phyloP scores from a whole-genome alignment of 352 stramenopile species.

The Globisporangium cylindrosporum region DNA sequence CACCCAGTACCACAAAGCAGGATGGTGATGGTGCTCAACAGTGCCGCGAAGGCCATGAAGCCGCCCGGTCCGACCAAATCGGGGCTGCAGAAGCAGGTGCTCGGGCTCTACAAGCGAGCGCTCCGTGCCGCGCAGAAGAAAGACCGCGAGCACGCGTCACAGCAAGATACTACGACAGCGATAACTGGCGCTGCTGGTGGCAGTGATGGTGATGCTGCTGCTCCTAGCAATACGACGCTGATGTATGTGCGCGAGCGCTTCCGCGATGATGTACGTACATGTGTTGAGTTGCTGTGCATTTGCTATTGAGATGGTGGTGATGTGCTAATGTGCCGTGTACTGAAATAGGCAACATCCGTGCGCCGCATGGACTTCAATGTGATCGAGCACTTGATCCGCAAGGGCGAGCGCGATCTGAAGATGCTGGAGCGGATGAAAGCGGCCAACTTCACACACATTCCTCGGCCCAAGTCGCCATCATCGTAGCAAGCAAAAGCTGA shows the following conservation, averaged over 20 bases:
- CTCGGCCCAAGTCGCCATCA: conserved; percentile 4
- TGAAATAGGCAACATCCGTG: conserved; percentile 43
- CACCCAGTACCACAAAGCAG: background rate
- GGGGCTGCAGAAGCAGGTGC: conserved; percentile 75
- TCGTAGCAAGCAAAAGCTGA: background rate
- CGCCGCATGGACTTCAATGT: conserved; percentile 72
- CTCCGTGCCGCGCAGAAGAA: conserved; percentile 59
- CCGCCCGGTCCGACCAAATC: conserved; percentile 36
- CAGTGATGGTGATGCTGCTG: background rate
- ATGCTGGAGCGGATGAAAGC: conserved; percentile 70
- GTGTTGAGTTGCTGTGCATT: background rate
- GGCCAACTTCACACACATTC: conserved; percentile 48
- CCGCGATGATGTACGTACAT: conserved; percentile 51
- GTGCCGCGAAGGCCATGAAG: conserved; percentile 17
- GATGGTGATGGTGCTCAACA: conserved; percentile 18
- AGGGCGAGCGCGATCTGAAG: conserved; percentile 81
- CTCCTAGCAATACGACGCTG: conserved; percentile 20
- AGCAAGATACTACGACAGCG: conserved; percentile 9
- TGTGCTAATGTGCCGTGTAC: background rate
- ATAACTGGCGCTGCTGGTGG: background rate
- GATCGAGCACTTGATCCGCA: conserved; percentile 86
- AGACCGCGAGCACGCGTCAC: conserved; percentile 25
- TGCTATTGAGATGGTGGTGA: conserved; percentile 1
- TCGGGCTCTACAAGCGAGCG: conserved; percentile 66
- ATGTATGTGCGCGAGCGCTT: conserved; percentile 78